A percentile compares a stretch with the other conserved stretches of the same genome.
These are phyloP conservation scores for Lanmaoa pseudosensibilis DNA, from an alignment of 768 basidiomycete species.

Conservation along the genomic window DNA sequence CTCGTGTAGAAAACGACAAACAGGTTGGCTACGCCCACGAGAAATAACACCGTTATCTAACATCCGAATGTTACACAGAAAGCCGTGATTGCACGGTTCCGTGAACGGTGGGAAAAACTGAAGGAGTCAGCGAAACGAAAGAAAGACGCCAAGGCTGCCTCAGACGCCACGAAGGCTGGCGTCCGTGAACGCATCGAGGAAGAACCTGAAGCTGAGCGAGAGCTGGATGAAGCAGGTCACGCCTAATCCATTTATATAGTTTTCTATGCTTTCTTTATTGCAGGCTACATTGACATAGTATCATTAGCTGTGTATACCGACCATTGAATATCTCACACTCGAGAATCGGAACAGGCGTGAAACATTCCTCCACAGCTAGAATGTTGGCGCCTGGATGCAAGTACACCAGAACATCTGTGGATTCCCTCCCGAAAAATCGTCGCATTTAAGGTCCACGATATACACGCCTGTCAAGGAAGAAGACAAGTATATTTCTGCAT, in stretches of 20 bases:
- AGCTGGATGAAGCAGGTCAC: slow-evolving; percentile 34
- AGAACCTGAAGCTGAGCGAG: slow-evolving; percentile 67
- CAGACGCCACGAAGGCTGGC: slow-evolving; percentile 42
- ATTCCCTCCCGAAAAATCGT: not conserved
- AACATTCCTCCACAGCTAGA: not conserved
- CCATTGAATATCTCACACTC: not conserved
- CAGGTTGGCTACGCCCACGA: slow-evolving; percentile 49
- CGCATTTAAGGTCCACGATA: not conserved
- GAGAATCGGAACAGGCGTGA: not conserved
- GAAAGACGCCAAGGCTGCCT: slow-evolving; percentile 66
- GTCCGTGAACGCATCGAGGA: slow-evolving; percentile 70
- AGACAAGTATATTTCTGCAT: not conserved
- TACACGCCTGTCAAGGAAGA: not conserved
- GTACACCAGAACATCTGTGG: not conserved
- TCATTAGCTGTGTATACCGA: slow-evolving; percentile 13
- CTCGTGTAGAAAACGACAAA: slow-evolving; percentile 77
- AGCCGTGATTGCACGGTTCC: slow-evolving; percentile 78
- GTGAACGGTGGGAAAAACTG: slow-evolving; percentile 86
- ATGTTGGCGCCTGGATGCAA: not conserved
- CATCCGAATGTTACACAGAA: slow-evolving; percentile 48
- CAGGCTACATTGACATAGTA: slow-evolving; percentile 13
- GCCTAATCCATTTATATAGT: not conserved
- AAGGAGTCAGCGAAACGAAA: slow-evolving; percentile 87
- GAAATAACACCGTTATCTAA: slow-evolving; percentile 11
- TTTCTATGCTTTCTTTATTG: slow-evolving; percentile 5